A percentile compares a stretch with the other conserved stretches of the same genome.
These are phyloP conservation scores for Colletotrichum plurivorum DNA, from an alignment of 2,329 filamentous ascomycete species.

Conservation along the genomic window DNA sequence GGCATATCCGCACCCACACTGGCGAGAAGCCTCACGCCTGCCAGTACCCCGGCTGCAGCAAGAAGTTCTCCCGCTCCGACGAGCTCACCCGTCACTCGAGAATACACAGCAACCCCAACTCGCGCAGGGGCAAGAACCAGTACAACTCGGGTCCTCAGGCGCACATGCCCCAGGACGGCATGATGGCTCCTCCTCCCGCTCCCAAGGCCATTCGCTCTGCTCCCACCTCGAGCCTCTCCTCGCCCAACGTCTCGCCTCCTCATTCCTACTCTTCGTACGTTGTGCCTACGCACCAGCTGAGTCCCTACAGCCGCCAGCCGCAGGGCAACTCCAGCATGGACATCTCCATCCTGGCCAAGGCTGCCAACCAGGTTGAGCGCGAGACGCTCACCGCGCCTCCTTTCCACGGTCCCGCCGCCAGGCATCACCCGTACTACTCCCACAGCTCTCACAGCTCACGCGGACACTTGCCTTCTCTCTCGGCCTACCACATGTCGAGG, in stretches of 20 bases:
- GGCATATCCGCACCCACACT: constrained; percentile 96
- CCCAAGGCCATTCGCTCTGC: constrained; percentile 90
- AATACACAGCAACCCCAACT: constrained; percentile 99
- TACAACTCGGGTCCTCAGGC: constrained; percentile 52
- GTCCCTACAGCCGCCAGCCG: constrained; percentile 55
- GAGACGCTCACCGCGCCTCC: constrained; percentile 61
- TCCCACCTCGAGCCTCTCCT: constrained; percentile 86
- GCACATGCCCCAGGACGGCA: constrained; percentile 68
- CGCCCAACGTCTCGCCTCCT: constrained; percentile 96
- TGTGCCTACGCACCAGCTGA: constrained; percentile 58
- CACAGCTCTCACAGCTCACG: constrained; percentile 65
- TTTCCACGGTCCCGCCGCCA: constrained; percentile 59
- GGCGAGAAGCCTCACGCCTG: constrained; percentile 98
- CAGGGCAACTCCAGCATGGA: constrained; percentile 60
- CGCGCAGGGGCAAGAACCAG: constrained; percentile 87
- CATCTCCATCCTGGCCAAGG: constrained; percentile 73
- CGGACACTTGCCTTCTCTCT: constrained; percentile 80
- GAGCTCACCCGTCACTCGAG: constrained; percentile 96
- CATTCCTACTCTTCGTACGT: constrained; percentile 86
- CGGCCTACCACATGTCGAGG: constrained; percentile 94
- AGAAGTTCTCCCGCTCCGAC: constrained; percentile 96
- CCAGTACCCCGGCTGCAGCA: constrained; percentile 94
- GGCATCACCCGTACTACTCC: constrained; percentile 69
- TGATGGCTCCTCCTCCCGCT: constrained; percentile 81
- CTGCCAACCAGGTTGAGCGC: constrained; percentile 74